Conservation (phyloP, 192 early-diverging fungal genomes). For the Diversispora eburnea region DNA sequence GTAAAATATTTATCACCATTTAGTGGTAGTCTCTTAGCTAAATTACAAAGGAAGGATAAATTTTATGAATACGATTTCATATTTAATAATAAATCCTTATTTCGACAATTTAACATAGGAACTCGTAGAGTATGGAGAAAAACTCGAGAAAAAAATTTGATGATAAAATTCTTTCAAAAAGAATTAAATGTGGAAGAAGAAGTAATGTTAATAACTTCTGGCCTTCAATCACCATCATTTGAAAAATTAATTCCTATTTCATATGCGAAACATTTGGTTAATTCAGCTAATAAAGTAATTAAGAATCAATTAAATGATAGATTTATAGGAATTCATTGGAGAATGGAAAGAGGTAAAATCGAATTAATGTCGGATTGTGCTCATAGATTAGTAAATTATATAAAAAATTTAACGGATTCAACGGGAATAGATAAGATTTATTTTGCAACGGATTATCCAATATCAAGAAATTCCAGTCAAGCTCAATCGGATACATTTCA, state of each 20-base stretch:
- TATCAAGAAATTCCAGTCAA: slow-evolving; percentile 13
- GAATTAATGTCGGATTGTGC: slow-evolving; percentile 30
- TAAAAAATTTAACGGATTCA: not conserved
- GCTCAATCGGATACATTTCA: slow-evolving; percentile 24
- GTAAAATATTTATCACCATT: not conserved
- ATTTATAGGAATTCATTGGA: slow-evolving; percentile 40
- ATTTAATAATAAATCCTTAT: not conserved
- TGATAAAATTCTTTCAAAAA: not conserved
- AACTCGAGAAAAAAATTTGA: not conserved
- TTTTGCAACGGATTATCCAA: slow-evolving; percentile 40
- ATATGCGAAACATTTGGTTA: not conserved
- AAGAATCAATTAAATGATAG: not conserved
- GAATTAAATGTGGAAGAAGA: not conserved
- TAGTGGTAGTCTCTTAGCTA: too few species aligned
- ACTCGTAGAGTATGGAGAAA: not conserved
- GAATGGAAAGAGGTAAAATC: slow-evolving; percentile 28
- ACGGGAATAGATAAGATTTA: slow-evolving; percentile 27
- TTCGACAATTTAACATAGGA: not conserved
- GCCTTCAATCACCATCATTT: not conserved
- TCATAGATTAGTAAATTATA: slow-evolving; percentile 21
- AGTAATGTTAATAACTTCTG: not conserved
- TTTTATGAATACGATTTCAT: not conserved
- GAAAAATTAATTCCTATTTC: not conserved
- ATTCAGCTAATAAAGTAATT: not conserved
- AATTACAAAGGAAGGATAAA: too few species aligned